These are phyloP conservation scores for Neopestalotiopsis sp. DNA, from an alignment of 2,329 filamentous ascomycete species.

Conservation along the genomic window DNA sequence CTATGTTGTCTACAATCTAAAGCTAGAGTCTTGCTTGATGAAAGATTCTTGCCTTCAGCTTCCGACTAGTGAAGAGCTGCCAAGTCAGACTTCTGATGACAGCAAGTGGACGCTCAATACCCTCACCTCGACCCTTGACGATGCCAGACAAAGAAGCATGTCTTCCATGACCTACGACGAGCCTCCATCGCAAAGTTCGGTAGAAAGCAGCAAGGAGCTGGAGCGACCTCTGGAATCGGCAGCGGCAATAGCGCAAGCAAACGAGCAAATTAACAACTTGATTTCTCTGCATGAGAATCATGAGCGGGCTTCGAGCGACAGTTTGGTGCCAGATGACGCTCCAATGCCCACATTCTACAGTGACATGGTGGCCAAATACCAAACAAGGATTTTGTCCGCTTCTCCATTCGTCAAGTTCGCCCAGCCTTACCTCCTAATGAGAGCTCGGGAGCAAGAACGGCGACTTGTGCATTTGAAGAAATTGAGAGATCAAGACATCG, in stretches of 20 bases:
- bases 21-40: constrained; percentile 92
- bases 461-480: constrained; percentile 81
- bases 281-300: constrained; percentile 51
- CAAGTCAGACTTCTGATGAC: constrained; percentile 40
- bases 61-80: constrained; percentile 63
- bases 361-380: constrained; percentile 90
- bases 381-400: constrained; percentile 90
- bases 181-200: constrained; percentile 23
- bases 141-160: constrained; percentile 26
- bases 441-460: constrained; percentile 87
- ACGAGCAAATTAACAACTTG: constrained; percentile 30
- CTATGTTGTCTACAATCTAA: constrained; percentile 97
- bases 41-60: constrained; percentile 90
- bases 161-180: constrained; percentile 28
- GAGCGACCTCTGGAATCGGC: constrained; percentile 23
- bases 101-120: constrained; percentile 41
- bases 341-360: constrained; percentile 93
- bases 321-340: constrained; percentile 74
- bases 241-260: constrained; percentile 22
- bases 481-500: constrained; percentile 76
- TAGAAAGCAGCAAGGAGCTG: constrained; percentile 26
- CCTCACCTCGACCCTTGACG: constrained; percentile 20
- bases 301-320: constrained; percentile 50
- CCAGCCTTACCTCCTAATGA: constrained; percentile 91
- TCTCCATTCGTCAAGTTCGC: constrained; percentile 97